Evolutionary conservation across 164 flowering plant species (phyloP).

Genomic region (Magnolia sinica): DNA sequence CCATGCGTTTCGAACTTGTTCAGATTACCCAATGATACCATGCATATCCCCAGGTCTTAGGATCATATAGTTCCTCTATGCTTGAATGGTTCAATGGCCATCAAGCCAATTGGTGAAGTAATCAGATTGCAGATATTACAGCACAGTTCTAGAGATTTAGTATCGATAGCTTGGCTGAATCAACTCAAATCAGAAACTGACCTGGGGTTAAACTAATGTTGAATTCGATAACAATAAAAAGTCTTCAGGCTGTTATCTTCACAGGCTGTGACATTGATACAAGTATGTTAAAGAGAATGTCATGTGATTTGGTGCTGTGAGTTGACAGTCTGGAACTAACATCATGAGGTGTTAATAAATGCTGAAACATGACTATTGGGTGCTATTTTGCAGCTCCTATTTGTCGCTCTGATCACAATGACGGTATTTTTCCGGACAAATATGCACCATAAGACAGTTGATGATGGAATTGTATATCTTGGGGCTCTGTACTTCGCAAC

Average conservation of each 20-base stretch:
- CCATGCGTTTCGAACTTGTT: background rate
- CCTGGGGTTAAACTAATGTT: background rate
- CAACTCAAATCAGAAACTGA: background rate
- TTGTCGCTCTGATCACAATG: constrained; percentile 89
- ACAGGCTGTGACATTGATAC: background rate
- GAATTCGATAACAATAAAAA: background rate
- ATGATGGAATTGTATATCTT: constrained; percentile 80
- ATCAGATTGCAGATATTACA: background rate
- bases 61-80: background rate
- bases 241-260: too few species aligned
- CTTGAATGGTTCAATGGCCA: too few species aligned
- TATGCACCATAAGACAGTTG: constrained; percentile 67
- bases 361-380: constrained; percentile 9
- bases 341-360: background rate
- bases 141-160: background rate
- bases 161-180: background rate
- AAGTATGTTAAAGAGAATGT: background rate
- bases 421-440: constrained; percentile 85
- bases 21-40: background rate
- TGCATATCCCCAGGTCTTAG: background rate
- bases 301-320: background rate
- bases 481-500: constrained; percentile 84
- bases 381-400: constrained; percentile 61
- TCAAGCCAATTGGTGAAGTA: background rate
- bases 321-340: background rate